A percentile compares a stretch with the other conserved stretches of the same genome.
These are phyloP conservation scores for Grifola frondosa DNA, from an alignment of 1,284 basidiomycete genomes.

Conservation along the genomic window DNA sequence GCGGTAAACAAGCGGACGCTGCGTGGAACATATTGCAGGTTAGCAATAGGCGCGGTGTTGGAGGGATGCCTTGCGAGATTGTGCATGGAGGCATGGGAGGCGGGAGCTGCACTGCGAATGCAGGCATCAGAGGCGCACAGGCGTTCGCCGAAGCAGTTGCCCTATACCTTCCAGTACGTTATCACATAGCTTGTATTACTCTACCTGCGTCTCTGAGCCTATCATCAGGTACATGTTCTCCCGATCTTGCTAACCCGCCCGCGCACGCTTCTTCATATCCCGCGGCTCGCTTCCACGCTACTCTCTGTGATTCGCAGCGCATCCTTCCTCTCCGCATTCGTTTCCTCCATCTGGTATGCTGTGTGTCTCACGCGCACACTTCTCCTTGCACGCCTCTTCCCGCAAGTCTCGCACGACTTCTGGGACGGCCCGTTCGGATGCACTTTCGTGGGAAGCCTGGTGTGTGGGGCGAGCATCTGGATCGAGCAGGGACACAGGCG, in stretches of 20 bases:
- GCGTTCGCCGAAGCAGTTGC: constrained; percentile 62
- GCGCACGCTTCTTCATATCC: constrained; percentile 44
- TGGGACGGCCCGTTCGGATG: constrained; percentile 75
- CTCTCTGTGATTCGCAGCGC: constrained; percentile 61
- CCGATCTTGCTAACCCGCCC: constrained; percentile 63
- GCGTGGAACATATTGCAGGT: constrained; percentile 59
- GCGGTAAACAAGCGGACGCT: constrained; percentile 48
- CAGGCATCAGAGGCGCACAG: constrained; percentile 46
- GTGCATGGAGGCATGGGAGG: constrained; percentile 59
- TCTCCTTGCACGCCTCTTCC: constrained; percentile 59
- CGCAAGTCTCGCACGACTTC: constrained; percentile 66
- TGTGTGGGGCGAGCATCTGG: constrained; percentile 75
- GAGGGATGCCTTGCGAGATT: constrained; percentile 72
- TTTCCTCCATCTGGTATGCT: constrained; percentile 65
- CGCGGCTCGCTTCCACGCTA: constrained; percentile 39
- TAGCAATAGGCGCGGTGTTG: constrained; percentile 47
- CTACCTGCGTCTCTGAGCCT: constrained; percentile 1
- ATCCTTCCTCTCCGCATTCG: constrained; percentile 68
- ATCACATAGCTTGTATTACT: constrained; percentile 5
- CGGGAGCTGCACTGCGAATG: constrained; percentile 60
- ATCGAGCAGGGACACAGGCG: constrained; percentile 67
- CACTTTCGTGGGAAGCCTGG: constrained; percentile 62
- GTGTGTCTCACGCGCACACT: constrained; percentile 70
- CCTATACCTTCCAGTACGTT: constrained; percentile 64
- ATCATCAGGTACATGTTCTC: constrained; percentile 60